phyloP scores from a whole-genome alignment of 2,329 filamentous ascomycete genomes.

The Neobulgaria alba region DNA sequence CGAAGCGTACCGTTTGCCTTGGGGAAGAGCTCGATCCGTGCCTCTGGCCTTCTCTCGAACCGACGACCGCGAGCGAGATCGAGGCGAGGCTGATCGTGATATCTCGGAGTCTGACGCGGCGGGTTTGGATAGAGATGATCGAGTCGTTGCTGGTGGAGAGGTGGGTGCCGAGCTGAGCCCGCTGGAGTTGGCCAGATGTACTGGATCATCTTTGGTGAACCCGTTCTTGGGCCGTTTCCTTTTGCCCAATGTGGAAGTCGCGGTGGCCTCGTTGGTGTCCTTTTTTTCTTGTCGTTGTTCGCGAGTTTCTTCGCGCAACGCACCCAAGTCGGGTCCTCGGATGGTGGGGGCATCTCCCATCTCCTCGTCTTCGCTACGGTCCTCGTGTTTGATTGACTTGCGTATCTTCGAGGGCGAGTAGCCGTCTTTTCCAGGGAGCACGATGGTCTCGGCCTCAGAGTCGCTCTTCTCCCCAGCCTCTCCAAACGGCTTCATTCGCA shows the following conservation, averaged over 20 bases:
- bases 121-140: conserved; percentile 26
- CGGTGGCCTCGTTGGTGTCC: conserved; percentile 21
- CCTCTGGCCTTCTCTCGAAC: conserved; percentile 30
- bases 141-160: conserved; percentile 35
- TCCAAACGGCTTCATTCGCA: conserved; percentile 7
- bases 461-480: conserved; percentile 41
- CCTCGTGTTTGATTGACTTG: conserved; percentile 55
- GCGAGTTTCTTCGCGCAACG: background rate
- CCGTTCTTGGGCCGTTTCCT: conserved; percentile 39
- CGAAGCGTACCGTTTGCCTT: conserved; percentile 35
- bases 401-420: conserved; percentile 54
- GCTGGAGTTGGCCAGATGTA: conserved; percentile 35
- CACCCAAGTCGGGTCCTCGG: conserved; percentile 2
- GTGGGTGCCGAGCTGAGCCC: conserved; percentile 50
- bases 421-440: conserved; percentile 56
- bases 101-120: conserved; percentile 48
- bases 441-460: conserved; percentile 66
- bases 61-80: conserved; percentile 13
- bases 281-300: background rate
- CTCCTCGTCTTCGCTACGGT: conserved; percentile 48
- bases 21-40: conserved; percentile 25
- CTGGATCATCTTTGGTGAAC: conserved; percentile 15
- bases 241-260: conserved; percentile 33
- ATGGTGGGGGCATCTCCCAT: conserved; percentile 16
- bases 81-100: conserved; percentile 26